phyloP scores from a whole-genome alignment of 495 filamentous ascomycete species.

The Chaetomium fimeti region DNA sequence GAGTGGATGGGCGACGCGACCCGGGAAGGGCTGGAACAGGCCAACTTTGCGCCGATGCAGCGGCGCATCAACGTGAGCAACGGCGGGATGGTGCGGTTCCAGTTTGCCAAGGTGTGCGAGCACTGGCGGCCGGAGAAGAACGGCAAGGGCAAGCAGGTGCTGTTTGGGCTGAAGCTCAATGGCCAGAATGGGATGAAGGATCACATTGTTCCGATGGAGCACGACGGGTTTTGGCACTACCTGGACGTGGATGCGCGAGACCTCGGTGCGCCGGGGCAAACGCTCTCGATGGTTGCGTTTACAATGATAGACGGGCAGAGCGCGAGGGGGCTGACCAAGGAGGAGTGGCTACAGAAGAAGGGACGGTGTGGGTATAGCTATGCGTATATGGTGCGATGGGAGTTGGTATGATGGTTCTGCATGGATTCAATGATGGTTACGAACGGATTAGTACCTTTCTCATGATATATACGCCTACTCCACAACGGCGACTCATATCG shows the following conservation, averaged over 20 bases:
- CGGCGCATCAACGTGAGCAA: conserved; percentile 55
- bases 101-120: conserved; percentile 69
- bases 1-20: conserved; percentile 52
- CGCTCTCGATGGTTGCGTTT: conserved; percentile 59
- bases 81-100: conserved; percentile 58
- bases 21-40: conserved; percentile 63
- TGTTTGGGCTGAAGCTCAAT: conserved; percentile 64
- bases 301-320: conserved; percentile 62
- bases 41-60: conserved; percentile 57
- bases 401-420: conserved; percentile 49
- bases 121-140: conserved; percentile 73
- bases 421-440: conserved; percentile 24
- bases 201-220: conserved; percentile 61
- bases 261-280: conserved; percentile 69
- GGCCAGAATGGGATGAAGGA: conserved; percentile 68
- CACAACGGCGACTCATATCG: neutral
- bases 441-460: neutral
- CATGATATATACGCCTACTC: neutral
- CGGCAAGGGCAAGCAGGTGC: conserved; percentile 59
- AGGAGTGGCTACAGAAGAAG: conserved; percentile 62
- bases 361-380: conserved; percentile 61
- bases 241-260: conserved; percentile 63
- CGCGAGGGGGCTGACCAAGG: conserved; percentile 64
- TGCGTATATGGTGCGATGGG: conserved; percentile 65
- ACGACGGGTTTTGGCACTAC: conserved; percentile 71